Conservation (phyloP, 495 filamentous ascomycete genomes). For the Arthonia radiata region DNA sequence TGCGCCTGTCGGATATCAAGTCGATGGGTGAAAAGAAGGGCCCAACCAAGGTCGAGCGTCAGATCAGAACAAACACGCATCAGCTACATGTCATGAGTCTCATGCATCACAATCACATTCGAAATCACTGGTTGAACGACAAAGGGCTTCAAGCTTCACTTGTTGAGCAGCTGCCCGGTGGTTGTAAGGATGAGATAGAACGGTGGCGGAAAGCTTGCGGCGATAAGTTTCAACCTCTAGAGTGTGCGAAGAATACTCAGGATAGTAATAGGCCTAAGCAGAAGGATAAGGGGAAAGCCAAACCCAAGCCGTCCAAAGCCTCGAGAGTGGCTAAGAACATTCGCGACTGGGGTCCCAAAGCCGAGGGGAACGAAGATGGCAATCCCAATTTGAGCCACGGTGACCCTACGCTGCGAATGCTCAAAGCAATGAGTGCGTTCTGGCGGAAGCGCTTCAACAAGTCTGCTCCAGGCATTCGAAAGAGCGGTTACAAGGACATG, state of each 20-base stretch:
- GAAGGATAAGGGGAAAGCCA: slow-evolving; percentile 10
- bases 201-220: slow-evolving; percentile 47
- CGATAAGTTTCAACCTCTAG: slow-evolving; percentile 15
- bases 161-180: slow-evolving; percentile 39
- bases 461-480: slow-evolving; percentile 58
- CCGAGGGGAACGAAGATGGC: slow-evolving; percentile 42
- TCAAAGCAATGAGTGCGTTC: slow-evolving; percentile 51
- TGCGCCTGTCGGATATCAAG: no score
- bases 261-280: slow-evolving; percentile 11
- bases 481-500: slow-evolving; percentile 62
- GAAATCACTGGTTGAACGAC: slow-evolving; percentile 75
- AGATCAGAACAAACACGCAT: slow-evolving; percentile 53
- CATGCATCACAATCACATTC: slow-evolving; percentile 66
- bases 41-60: slow-evolving; percentile 57
- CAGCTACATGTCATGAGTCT: slow-evolving; percentile 74
- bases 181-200: slow-evolving; percentile 44
- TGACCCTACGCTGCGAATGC: slow-evolving; percentile 57
- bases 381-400: slow-evolving; percentile 49
- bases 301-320: no score
- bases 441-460: slow-evolving; percentile 73
- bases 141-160: slow-evolving; percentile 52
- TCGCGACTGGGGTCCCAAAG: slow-evolving; percentile 53
- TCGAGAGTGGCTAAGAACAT: no score
- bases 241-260: slow-evolving; percentile 14
- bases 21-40: slow-evolving; percentile 72